A percentile compares a stretch with the other conserved stretches of the same genome.
phyloP scores from a whole-genome alignment of 805 yeast species.

The Ogataea philodendri region DNA sequence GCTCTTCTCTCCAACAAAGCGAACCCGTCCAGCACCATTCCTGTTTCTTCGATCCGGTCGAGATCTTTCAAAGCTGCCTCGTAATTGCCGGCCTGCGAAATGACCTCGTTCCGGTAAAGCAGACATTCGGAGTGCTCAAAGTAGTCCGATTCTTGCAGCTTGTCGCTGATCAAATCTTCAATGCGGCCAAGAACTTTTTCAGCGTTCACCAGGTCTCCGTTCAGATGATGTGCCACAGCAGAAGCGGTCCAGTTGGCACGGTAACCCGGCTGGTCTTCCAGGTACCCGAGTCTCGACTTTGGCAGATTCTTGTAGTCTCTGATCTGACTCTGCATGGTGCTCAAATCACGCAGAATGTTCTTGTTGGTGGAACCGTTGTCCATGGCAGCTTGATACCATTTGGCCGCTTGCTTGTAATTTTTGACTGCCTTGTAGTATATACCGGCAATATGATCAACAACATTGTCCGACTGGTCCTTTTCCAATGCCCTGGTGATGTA shows the following conservation, averaged over 20 bases:
- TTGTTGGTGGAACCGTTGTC: conserved; percentile 76
- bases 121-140: conserved; percentile 80
- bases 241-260: conserved; percentile 89
- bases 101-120: conserved; percentile 66
- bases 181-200: conserved; percentile 70
- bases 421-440: conserved; percentile 71
- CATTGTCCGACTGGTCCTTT: conserved; percentile 59
- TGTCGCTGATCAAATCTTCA: conserved; percentile 70
- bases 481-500: conserved; percentile 60
- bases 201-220: conserved; percentile 64
- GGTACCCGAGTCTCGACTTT: conserved; percentile 61
- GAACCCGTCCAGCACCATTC: conserved; percentile 53
- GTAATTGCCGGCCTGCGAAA: conserved; percentile 62
- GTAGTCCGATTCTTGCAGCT: conserved; percentile 61
- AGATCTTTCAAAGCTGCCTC: conserved; percentile 62
- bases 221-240: conserved; percentile 81
- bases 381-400: conserved; percentile 71
- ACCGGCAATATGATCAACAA: conserved; percentile 84
- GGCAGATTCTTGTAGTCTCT: conserved; percentile 68
- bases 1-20: conserved; percentile 68
- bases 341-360: conserved; percentile 78
- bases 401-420: conserved; percentile 72
- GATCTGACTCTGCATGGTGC: conserved; percentile 73
- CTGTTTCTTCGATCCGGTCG: conserved; percentile 49
- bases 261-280: conserved; percentile 75